Evolutionary conservation across 768 basidiomycete genomes (phyloP), one percentile per base, ranked within the genome.

Genomic region (Agaricus subrufescens): DNA sequence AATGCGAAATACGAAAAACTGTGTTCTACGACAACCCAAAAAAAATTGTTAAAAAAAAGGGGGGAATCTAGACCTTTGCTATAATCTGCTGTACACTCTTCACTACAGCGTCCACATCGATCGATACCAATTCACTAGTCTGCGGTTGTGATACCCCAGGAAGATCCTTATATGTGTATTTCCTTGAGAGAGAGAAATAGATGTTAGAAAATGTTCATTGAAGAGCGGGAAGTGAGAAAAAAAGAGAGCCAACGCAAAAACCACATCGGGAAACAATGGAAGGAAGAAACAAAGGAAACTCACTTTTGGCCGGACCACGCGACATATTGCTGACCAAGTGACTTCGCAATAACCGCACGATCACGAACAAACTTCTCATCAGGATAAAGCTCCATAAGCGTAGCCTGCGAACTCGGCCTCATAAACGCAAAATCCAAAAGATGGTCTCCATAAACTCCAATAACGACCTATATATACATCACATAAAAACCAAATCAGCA

Each of bases 361-460:
- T 90, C 86, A 47, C 77, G 79, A 26, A 77, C 74, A 67, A 88
- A 91, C 19, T 77, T 77, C n/a, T 79, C 80, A 2, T 77, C 72
- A 19, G 84, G 86, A 70, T 89, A 91, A 63, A 93, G 76, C 69
- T 94, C 91, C 72, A 92, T 81, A 37, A 92, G 73, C 3, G 85
- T 83, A 23, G 87, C 76, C 26, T 78, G 73, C 14, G 75, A 62
- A 26, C 82, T 79, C 4, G 79, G 80, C 56, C 79, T 81, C 81
- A 92, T 84, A 72, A 85, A 91, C 14, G 87, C 68, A 53, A 81
- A 69, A 65, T 92, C 89, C 60, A 87, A 74, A 29, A 91, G 76
- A 59, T 85, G 80, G 50, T 73, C 64, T 3, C 86, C 81, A 61
- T 83, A 73, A 15, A 82, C 78, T 39, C 86, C 84, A 38, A 89